phyloP scores from a whole-genome alignment of 2,329 filamentous ascomycete genomes.

The Scortechinia acanthostroma region DNA sequence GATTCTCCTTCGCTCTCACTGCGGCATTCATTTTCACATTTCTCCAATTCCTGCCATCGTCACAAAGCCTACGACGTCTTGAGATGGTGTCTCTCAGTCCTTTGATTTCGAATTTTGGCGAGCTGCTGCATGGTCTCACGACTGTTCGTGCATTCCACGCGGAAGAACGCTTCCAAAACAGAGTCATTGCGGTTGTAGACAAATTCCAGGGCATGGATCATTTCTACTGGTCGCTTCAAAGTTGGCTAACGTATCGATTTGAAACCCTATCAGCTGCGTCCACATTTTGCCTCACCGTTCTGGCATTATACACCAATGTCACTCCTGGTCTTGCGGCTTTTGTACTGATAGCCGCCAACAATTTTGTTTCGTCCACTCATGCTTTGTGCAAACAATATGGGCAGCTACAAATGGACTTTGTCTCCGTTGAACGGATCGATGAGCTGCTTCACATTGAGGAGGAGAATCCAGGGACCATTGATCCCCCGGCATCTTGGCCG shows the following conservation, averaged over 20 bases:
- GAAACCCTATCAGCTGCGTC: slow-evolving; percentile 66
- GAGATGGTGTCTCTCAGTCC: slow-evolving; percentile 87
- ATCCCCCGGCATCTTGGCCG: slow-evolving; percentile 74
- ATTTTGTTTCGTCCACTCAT: slow-evolving; percentile 66
- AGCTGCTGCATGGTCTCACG: slow-evolving; percentile 75
- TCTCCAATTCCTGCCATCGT: slow-evolving; percentile 70
- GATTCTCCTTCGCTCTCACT: slow-evolving; percentile 64
- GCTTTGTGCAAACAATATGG: slow-evolving; percentile 74
- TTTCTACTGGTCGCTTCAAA: slow-evolving; percentile 85
- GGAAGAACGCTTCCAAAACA: slow-evolving; percentile 71
- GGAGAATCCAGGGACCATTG: slow-evolving; percentile 59
- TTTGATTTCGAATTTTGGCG: slow-evolving; percentile 86
- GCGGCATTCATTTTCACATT: slow-evolving; percentile 69
- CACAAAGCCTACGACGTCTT: slow-evolving; percentile 73
- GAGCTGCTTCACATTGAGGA: slow-evolving; percentile 74
- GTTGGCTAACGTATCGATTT: slow-evolving; percentile 78
- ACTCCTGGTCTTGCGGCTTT: slow-evolving; percentile 78
- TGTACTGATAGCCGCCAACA: slow-evolving; percentile 66
- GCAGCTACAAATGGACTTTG: slow-evolving; percentile 83
- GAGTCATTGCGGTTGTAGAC: slow-evolving; percentile 75
- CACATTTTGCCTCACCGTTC: slow-evolving; percentile 65
- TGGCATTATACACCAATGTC: slow-evolving; percentile 70
- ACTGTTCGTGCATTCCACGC: slow-evolving; percentile 80
- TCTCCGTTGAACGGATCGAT: slow-evolving; percentile 79
- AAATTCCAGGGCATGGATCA: slow-evolving; percentile 92